Evolutionary conservation across 495 filamentous ascomycete genomes (phyloP), one percentile per base, ranked within the genome.

Genomic region (Cercophora scortea): DNA sequence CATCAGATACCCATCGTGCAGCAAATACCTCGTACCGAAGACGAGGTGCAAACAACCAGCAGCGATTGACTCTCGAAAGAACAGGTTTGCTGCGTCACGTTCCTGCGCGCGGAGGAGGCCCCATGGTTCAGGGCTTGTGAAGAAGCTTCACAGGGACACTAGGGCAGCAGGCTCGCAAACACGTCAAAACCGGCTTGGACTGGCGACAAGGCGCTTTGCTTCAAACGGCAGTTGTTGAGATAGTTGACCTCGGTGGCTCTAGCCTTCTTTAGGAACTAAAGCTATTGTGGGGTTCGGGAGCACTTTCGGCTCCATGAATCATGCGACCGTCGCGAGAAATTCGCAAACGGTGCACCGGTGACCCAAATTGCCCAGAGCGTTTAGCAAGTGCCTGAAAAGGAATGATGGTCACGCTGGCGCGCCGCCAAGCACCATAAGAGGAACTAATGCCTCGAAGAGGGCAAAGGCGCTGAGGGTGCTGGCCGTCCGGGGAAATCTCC

Each of bases 321-420:
- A 62, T 59, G 59, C 44, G 54, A 46, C 49, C 47, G 42, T 59
- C 43, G 53, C 54, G 62, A 63, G 54, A 46, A 49, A 47, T 42
- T 59, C 43, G 53, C 51, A 64, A 63, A 64, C 61, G 64, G 59
- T 47, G 49, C 49, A 50, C 45, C 36, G 52, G 50, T 39, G 41
- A 17, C 12, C 51, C 19, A 47, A 48, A 43, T 47, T 54, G 40
- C 57, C 57, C 49, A 59, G 53, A 62, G 58, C 38, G 56, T 57
- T 53, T 53, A 60, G 53, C 43, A 50, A 57, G 40, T 61, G 50
- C 62, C 59, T 58, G 47, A 39, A 64, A 49, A 47, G 63, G 61
- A 52, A 52, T 38, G 56, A 58, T 19, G 50, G 50, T 54, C 50
- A 53, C 53, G 40, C n/a, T 54, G 50, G 35, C 35, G 17, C 42